Evolutionary conservation across 345 rosid genomes (phyloP).

Genomic region (Gossypioides kirkii): DNA sequence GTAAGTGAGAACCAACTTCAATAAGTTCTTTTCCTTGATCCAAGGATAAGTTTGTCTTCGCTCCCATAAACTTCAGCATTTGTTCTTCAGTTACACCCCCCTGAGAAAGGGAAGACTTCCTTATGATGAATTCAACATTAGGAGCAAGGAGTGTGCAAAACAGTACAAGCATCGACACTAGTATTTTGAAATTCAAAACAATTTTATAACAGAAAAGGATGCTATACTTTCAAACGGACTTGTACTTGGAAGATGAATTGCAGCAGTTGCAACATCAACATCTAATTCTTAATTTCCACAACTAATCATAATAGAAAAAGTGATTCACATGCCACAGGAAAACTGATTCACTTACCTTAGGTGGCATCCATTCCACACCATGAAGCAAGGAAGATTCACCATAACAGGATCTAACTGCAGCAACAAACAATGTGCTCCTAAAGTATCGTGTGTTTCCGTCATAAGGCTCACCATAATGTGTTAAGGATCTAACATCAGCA

Average conservation of each 20-base stretch:
- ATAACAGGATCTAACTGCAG: conserved; percentile 90
- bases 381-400: conserved; percentile 94
- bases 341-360: conserved; percentile 49
- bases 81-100: conserved; percentile 89
- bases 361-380: conserved; percentile 99
- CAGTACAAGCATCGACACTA: conserved; percentile 9
- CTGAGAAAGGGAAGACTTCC: conserved; percentile 32
- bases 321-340: background rate
- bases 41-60: conserved; percentile 65
- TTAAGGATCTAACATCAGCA: conserved; percentile 89
- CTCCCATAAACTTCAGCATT: conserved; percentile 95
- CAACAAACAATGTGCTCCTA: conserved; percentile 79
- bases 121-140: background rate
- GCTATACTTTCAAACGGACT: background rate
- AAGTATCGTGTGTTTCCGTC: conserved; percentile 95
- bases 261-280: conserved; percentile 3
- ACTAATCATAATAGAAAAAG: conserved; percentile 9
- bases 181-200: conserved; percentile 11
- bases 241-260: conserved; percentile 11
- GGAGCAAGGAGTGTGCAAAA: background rate
- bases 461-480: conserved; percentile 98
- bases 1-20: conserved; percentile 63
- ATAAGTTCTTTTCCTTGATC: conserved; percentile 72
- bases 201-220: conserved; percentile 10
- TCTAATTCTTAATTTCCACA: conserved; percentile 5